Evolutionary conservation across 1,284 basidiomycete species (phyloP).

Genomic region (Irpex rosettiformis): DNA sequence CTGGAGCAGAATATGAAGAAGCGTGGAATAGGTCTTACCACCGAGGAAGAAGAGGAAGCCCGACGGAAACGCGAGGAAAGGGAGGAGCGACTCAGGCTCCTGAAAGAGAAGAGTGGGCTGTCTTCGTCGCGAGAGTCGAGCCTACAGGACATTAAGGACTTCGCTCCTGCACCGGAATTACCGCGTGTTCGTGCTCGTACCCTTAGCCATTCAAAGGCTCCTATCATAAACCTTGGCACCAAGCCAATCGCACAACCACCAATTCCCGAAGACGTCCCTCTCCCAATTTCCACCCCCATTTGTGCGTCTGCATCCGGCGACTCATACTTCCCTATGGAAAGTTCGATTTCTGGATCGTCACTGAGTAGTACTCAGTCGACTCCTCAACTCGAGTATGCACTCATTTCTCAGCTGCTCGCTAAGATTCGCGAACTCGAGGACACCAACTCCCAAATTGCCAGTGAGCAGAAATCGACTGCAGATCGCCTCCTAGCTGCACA

Average conservation of each 20-base stretch:
- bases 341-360: neutral
- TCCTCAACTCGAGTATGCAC: constrained; percentile 41
- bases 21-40: constrained; percentile 32
- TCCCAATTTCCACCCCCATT: neutral
- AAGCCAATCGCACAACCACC: neutral
- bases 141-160: constrained; percentile 38
- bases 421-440: constrained; percentile 80
- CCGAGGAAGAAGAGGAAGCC: constrained; percentile 25
- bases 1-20: constrained; percentile 55
- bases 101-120: constrained; percentile 37
- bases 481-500: constrained; percentile 63
- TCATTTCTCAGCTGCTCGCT: constrained; percentile 68
- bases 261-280: neutral
- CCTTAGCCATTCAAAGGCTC: neutral
- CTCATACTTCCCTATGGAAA: neutral
- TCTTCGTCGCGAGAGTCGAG: constrained; percentile 19
- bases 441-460: constrained; percentile 66
- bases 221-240: neutral
- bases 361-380: neutral
- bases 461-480: constrained; percentile 62
- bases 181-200: constrained; percentile 9
- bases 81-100: constrained; percentile 47
- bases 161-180: constrained; percentile 51
- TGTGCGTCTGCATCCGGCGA: neutral
- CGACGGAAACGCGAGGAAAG: constrained; percentile 49